A percentile compares a stretch with the other conserved stretches of the same genome.
Conservation (phyloP, 805 yeast species). For the Wickerhamiella hasegawae region DNA sequence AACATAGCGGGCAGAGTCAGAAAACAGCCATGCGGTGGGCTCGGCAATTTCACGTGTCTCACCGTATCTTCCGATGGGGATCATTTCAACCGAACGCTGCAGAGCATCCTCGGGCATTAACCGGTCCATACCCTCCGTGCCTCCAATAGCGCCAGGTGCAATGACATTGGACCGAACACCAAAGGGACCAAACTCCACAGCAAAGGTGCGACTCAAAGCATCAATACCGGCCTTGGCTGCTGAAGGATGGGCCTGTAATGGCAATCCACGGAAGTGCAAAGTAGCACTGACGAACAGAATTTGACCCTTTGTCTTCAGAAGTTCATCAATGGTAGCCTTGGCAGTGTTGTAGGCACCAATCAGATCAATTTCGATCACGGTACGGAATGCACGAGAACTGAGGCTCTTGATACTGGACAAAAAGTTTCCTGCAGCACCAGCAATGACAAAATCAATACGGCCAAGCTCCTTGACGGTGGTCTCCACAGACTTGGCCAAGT, state of each 20-base stretch:
- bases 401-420: slow-evolving; percentile 62
- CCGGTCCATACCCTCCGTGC: slow-evolving; percentile 73
- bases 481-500: slow-evolving; percentile 48
- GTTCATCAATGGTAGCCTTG: slow-evolving; percentile 59
- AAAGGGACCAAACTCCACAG: slow-evolving; percentile 81
- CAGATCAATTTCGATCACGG: slow-evolving; percentile 75
- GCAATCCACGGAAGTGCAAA: slow-evolving; percentile 75
- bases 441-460: slow-evolving; percentile 69
- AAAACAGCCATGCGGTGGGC: slow-evolving; percentile 67
- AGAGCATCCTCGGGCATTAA: slow-evolving; percentile 31
- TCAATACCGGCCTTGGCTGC: slow-evolving; percentile 96
- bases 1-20: slow-evolving; percentile 64
- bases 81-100: slow-evolving; percentile 27
- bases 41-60: slow-evolving; percentile 71
- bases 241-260: slow-evolving; percentile 77
- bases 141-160: slow-evolving; percentile 88
- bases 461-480: slow-evolving; percentile 55
- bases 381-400: slow-evolving; percentile 73
- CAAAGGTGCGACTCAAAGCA: slow-evolving; percentile 66
- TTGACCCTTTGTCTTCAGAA: slow-evolving; percentile 51
- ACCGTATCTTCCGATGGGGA: slow-evolving; percentile 43
- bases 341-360: slow-evolving; percentile 81
- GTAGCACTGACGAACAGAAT: slow-evolving; percentile 76
- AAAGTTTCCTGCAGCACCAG: slow-evolving; percentile 96
- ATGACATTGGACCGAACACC: slow-evolving; percentile 72